Evolutionary conservation across 192 early-diverging fungal species (phyloP).

Genomic region (Entomortierella lignicola): DNA sequence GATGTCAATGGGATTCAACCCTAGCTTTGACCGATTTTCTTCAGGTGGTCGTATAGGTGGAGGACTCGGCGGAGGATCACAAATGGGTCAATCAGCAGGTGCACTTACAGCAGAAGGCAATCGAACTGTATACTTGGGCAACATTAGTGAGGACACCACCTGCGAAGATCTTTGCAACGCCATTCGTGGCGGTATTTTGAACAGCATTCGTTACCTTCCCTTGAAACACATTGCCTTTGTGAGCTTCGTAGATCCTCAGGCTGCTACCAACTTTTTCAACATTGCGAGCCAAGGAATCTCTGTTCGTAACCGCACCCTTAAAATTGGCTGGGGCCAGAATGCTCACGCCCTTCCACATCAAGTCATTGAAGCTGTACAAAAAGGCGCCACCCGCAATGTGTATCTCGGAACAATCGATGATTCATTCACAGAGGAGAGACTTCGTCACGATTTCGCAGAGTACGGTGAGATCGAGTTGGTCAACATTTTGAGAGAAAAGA

Average conservation of each 20-base stretch:
- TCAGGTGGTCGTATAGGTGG: conserved; percentile 28
- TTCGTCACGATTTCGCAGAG: conserved; percentile 79
- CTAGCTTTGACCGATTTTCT: conserved; percentile 52
- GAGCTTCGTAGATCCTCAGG: conserved; percentile 81
- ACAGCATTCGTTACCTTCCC: conserved; percentile 79
- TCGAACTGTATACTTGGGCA: conserved; percentile 87
- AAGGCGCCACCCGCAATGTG: conserved; percentile 83
- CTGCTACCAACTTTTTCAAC: conserved; percentile 74
- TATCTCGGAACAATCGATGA: conserved; percentile 82
- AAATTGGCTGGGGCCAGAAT: conserved; percentile 87
- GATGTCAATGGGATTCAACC: conserved; percentile 27
- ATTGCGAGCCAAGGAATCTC: conserved; percentile 72
- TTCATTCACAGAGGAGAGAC: conserved; percentile 66
- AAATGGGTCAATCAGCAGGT: conserved; percentile 13
- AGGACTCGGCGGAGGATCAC: conserved; percentile 7
- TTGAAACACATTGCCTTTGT: conserved; percentile 87
- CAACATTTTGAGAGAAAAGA: conserved; percentile 87
- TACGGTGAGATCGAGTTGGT: conserved; percentile 92
- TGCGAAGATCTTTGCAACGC: conserved; percentile 89
- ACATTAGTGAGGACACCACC: conserved; percentile 80
- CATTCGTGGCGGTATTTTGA: conserved; percentile 87
- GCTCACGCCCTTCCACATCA: conserved; percentile 60
- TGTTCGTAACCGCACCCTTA: conserved; percentile 80
- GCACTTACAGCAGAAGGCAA: conserved; percentile 61
- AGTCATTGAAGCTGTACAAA: conserved; percentile 69